Conservation (phyloP, 768 basidiomycete genomes). For the Macrolepiota dolichaula region DNA sequence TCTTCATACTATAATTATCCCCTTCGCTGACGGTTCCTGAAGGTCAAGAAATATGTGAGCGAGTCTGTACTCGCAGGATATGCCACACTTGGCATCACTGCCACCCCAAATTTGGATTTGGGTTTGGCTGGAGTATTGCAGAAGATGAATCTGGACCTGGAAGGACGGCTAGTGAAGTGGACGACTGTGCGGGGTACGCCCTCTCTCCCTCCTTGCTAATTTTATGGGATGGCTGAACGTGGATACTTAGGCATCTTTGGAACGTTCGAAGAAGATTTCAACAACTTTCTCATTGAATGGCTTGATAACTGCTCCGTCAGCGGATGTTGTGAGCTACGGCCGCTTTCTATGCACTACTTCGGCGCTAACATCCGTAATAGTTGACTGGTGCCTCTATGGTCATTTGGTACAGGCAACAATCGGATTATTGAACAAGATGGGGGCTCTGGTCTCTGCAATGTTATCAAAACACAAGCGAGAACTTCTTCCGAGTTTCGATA, state of each 20-base stretch:
- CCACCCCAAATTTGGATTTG: constrained; percentile 53
- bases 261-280: constrained; percentile 35
- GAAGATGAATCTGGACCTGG: constrained; percentile 46
- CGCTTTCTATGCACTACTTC: background rate
- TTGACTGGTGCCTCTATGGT: constrained; percentile 54
- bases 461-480: constrained; percentile 16
- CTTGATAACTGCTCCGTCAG: constrained; percentile 36
- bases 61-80: constrained; percentile 38
- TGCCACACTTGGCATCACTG: constrained; percentile 45
- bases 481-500: constrained; percentile 33
- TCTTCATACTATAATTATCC: background rate
- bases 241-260: constrained; percentile 34
- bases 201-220: background rate
- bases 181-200: constrained; percentile 43
- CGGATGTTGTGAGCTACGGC: constrained; percentile 41
- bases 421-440: constrained; percentile 36
- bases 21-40: background rate
- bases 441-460: constrained; percentile 19
- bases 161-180: constrained; percentile 51
- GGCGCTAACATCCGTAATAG: constrained; percentile 27
- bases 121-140: constrained; percentile 45
- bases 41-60: constrained; percentile 50
- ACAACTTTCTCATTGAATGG: constrained; percentile 43
- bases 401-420: constrained; percentile 39
- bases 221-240: constrained; percentile 2